Evolutionary conservation across 192 early-diverging fungal genomes (phyloP).

Genomic region (Podochytrium sp.): DNA sequence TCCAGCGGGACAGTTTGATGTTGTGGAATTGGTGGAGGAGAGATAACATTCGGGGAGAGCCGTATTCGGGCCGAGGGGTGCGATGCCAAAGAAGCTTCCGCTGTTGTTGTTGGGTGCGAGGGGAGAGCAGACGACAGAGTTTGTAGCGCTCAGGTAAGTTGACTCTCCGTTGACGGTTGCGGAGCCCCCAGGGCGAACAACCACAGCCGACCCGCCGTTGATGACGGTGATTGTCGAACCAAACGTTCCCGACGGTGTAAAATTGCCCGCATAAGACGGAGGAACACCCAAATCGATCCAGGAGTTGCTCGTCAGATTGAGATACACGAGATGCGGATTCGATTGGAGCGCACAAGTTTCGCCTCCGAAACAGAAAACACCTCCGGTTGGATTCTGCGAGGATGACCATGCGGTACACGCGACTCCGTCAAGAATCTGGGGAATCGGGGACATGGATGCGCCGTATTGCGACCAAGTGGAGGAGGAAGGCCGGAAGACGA

Average conservation of each 20-base stretch:
- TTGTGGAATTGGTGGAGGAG: too few species aligned
- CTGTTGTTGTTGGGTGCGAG: neutral
- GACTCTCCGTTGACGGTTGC: neutral
- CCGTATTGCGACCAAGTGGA: neutral
- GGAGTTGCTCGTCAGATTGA: neutral
- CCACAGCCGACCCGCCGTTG: slow-evolving; percentile 8
- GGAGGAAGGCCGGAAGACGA: neutral
- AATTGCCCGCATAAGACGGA: neutral
- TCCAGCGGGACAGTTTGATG: neutral
- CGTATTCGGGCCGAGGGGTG: slow-evolving; percentile 9
- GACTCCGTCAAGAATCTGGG: slow-evolving; percentile 1
- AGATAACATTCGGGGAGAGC: neutral
- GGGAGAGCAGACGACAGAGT: neutral
- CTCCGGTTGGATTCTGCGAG: neutral
- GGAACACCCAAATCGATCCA: slow-evolving; percentile 27
- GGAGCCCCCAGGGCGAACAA: slow-evolving; percentile 6
- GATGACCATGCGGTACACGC: slow-evolving; percentile 27
- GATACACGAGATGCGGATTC: slow-evolving; percentile 14
- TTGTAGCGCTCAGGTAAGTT: neutral
- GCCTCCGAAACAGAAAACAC: slow-evolving; percentile 30
- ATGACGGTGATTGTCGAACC: slow-evolving; percentile 15
- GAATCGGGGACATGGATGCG: neutral
- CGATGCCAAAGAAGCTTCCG: slow-evolving; percentile 18
- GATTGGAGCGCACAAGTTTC: neutral
- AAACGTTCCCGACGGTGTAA: slow-evolving; percentile 7